These are phyloP conservation scores for Hemileia vastatrix DNA, from an alignment of 1,284 basidiomycete genomes.

Conservation along the genomic window DNA sequence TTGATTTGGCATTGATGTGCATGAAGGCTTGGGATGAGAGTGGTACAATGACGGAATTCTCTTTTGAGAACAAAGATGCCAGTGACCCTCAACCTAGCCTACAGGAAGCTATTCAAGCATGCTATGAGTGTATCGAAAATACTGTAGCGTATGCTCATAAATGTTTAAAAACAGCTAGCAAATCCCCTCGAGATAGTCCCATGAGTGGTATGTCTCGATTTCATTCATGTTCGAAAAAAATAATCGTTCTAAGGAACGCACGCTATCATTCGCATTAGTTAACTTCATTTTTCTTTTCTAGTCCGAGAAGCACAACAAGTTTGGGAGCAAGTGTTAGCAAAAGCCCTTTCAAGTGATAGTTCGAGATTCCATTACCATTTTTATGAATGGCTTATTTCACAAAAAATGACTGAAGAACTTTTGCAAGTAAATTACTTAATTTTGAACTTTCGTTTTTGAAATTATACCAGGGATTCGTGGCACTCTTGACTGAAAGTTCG, in stretches of 20 bases:
- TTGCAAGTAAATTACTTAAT: conserved; percentile 57
- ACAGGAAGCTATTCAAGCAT: no score
- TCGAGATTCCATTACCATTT: conserved; percentile 87
- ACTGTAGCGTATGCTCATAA: no score
- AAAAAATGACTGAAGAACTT: conserved; percentile 72
- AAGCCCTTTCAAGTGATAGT: conserved; percentile 74
- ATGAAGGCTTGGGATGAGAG: conserved; percentile 63
- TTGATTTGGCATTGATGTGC: conserved; percentile 75
- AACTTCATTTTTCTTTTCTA: neutral
- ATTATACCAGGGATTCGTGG: conserved; percentile 3
- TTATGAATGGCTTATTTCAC: conserved; percentile 83
- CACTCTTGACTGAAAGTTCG: neutral
- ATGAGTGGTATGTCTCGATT: no score
- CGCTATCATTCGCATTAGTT: no score
- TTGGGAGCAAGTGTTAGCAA: conserved; percentile 62
- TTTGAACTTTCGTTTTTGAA: neutral
- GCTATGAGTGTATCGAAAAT: no score
- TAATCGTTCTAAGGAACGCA: no score
- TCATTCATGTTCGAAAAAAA: no score
- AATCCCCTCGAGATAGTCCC: no score
- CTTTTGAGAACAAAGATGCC: no score
- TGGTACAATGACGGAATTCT: no score
- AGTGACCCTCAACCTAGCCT: no score
- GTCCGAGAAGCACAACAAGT: conserved; percentile 57
- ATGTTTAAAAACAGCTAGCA: conserved; percentile 4